Conservation (phyloP, 352 stramenopile genomes). For the Pythium dissotocum region DNA sequence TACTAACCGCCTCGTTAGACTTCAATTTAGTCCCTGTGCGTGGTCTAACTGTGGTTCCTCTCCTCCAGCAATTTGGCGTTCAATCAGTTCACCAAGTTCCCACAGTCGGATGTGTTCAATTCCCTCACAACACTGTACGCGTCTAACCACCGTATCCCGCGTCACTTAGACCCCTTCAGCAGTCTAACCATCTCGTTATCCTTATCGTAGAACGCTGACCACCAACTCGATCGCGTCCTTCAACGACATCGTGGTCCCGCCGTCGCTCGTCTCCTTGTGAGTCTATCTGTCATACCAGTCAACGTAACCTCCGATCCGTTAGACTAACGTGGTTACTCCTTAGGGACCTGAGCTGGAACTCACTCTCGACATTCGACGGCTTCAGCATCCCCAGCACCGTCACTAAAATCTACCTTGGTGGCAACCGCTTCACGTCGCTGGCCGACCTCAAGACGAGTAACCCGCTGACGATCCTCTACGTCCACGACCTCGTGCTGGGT, state of each 20-base stretch:
- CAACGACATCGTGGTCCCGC: constrained; percentile 20
- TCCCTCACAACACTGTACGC: constrained; percentile 21
- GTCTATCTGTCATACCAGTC: not conserved
- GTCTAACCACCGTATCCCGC: not conserved
- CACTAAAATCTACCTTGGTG: constrained; percentile 59
- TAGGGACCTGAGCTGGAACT: constrained; percentile 69
- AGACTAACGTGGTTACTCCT: constrained; percentile 3
- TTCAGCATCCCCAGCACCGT: constrained; percentile 53
- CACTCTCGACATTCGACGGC: constrained; percentile 54
- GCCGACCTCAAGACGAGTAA: constrained; percentile 42
- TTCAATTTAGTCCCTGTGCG: not conserved
- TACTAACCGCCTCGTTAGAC: not conserved
- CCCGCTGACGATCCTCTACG: constrained; percentile 61
- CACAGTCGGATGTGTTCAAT: not conserved
- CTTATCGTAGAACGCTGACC: constrained; percentile 5
- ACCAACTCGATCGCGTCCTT: constrained; percentile 30
- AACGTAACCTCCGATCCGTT: not conserved
- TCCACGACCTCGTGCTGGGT: constrained; percentile 58
- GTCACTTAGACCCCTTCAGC: not conserved
- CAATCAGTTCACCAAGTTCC: constrained; percentile 26
- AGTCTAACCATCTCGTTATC: not conserved
- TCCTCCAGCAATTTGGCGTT: constrained; percentile 16
- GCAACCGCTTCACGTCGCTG: constrained; percentile 72
- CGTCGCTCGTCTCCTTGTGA: constrained; percentile 18
- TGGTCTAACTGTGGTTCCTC: constrained; percentile 1